Evolutionary conservation across 192 early-diverging fungal species (phyloP).

Genomic region (Cladochytrium replicatum): DNA sequence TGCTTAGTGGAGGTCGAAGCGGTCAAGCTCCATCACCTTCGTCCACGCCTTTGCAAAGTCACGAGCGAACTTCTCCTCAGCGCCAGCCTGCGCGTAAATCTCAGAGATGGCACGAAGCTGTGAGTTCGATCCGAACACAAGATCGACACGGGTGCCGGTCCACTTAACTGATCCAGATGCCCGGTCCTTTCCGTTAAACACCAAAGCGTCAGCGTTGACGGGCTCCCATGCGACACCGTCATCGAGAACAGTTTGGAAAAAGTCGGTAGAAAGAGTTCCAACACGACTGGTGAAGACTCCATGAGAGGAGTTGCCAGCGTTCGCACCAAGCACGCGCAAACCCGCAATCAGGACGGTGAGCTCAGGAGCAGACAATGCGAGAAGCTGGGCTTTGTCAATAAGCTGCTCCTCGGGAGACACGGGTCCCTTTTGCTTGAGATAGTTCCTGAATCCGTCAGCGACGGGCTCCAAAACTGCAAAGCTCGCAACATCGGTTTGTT

Average conservation of each 20-base stretch:
- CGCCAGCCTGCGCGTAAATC: constrained; percentile 6
- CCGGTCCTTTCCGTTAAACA: constrained; percentile 10
- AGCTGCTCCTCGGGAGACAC: no score
- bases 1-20: constrained; percentile 13
- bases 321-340: no score
- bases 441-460: constrained; percentile 14
- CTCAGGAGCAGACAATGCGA: no score
- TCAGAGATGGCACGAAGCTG: constrained; percentile 15
- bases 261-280: no score
- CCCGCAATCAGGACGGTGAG: no score
- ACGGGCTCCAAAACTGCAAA: no score
- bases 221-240: background rate
- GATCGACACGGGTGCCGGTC: constrained; percentile 15
- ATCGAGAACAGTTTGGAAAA: no score
- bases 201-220: background rate
- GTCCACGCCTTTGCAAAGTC: constrained; percentile 18
- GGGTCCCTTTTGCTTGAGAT: no score
- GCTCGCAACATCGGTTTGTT: no score
- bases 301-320: no score
- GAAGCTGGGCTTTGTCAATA: no score
- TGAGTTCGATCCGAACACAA: constrained; percentile 25
- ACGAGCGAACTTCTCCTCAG: constrained; percentile 7
- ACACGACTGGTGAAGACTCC: no score
- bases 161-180: constrained; percentile 10
- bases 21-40: constrained; percentile 18